Percentiles rank a stretch among this genome's conserved stretches.
phyloP scores from a whole-genome alignment of 2,329 filamentous ascomycete genomes.

The Monilinia aucupariae region DNA sequence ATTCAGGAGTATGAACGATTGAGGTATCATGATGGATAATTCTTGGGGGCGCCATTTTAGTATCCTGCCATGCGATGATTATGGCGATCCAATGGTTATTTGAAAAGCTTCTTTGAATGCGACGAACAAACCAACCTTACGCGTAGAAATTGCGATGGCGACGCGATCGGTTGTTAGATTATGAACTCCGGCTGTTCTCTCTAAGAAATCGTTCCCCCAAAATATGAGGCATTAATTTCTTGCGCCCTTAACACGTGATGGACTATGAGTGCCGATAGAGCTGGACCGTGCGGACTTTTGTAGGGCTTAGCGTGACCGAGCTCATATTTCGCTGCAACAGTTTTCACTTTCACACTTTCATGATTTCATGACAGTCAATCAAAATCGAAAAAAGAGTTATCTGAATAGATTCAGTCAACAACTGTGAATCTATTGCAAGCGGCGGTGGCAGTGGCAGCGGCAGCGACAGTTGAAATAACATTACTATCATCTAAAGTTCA shows the following conservation, averaged over 20 bases:
- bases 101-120: conserved; percentile 7
- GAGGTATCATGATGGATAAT: conserved; percentile 20
- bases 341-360: background rate
- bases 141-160: conserved; percentile 18
- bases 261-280: too few species aligned
- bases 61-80: conserved; percentile 24
- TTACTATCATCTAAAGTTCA: conserved; percentile 11
- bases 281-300: background rate
- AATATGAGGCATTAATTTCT: background rate
- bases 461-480: background rate
- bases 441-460: background rate
- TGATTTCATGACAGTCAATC: background rate
- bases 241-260: background rate
- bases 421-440: background rate
- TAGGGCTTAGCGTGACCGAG: background rate
- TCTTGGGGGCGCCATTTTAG: conserved; percentile 31
- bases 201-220: background rate
- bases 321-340: background rate
- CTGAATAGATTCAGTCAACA: background rate
- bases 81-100: conserved; percentile 17
- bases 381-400: background rate
- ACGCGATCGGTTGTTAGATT: conserved; percentile 20
- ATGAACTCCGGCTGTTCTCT: background rate
- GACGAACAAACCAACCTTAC: conserved; percentile 5
- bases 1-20: conserved; percentile 54